Base-by-base conservation (phyloP, 768 basidiomycete genomes). In the Butyriboletus loyo region DNA sequence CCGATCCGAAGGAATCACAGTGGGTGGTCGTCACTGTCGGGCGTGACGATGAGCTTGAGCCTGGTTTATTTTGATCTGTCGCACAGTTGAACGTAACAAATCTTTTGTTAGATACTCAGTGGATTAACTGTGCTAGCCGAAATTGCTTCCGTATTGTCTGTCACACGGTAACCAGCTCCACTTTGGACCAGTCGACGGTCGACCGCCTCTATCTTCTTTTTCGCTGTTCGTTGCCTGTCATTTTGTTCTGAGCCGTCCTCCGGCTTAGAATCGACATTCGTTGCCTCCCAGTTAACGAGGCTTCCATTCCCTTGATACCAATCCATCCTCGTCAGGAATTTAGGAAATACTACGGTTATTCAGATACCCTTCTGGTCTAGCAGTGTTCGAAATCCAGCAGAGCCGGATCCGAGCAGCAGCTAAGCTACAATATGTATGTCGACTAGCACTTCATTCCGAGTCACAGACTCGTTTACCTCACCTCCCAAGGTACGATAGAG, bases 361-460 rank as follows among this genome's bases (percentile, higher is more conserved):
- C 49, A 42, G 54, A 64, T 61, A 65, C 45, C 71, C 71, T 22
- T 73, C 73, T 72, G 72, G 58, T 58, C 54, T 28, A 57, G 54
- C 49, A 56, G 61, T 56, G 72, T 70, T 63, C 70, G 78, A 61
- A 56, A 75, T 57, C 73, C 78, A 66, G 60, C 73, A 66, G 73
- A 72, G 40, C 70, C 77, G 28, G 74, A 83, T 57, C 78, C 79
- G 14, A 83, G 83, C 66, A 75, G 73, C 50, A 73, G 82, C 81
- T 31, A 30, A 19, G 19, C 49, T 84, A 86, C 67, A 81, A 82
- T 66, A 75, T 87, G 89, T 91, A 71, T 34, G 86, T 77, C 44
- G 28, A 38, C 42, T 37, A 50, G 41, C 42, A 49, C 30, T 28
- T 51, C 27, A 50, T 54, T 46, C 32, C 37, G 9, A 46, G 47